Base-by-base conservation (phyloP, 2,329 filamentous ascomycete species). In the Paecilomyces dactylethromorphus region DNA sequence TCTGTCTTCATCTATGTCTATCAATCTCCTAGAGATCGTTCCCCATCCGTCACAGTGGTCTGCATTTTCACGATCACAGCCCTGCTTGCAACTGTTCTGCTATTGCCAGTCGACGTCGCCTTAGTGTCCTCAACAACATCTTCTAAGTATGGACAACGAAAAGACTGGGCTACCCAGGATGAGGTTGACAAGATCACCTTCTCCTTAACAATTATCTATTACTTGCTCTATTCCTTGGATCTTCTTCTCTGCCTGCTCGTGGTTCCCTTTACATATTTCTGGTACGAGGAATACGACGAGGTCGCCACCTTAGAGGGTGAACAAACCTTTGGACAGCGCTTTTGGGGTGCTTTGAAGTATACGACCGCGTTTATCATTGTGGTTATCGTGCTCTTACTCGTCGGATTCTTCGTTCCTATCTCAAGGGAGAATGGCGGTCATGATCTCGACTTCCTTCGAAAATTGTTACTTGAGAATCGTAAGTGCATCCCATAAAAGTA, bases 181-280 rank as follows among this genome's bases (percentile, higher is more conserved):
- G 86, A 86, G 56, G 86, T 97, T 60, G 83, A 90, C 63, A 83
- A 84, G 62, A 96, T 97, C 58, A 80, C 93, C 15, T 82, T 86
- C 62, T 91, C 90, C 0, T 82, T 99, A 63, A 90, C 90, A 72
- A 83, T 95, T 59, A 89, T 96, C 59, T 99, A 99, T 78, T 97
- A 97, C 75, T 82, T 87, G 0, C 82, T 99, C 0, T 99, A 97
- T 78, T 94, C 90, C 66, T 79, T 97, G 65, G 94, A 99, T 74
- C 90, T 92, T 0, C 73, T 97, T 5, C 84, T 99, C 11, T 99
- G 94, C 70, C 81, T 99, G 53, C 74, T 97, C 18, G 84, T 96
- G 52, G 89, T 97, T 21, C 94, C 94, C 0, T 99, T 99, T 71
- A 89, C 92, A 54, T 99, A 99, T 79, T 99, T 99, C 74, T 97